A percentile compares a stretch with the other conserved stretches of the same genome.
These are phyloP conservation scores for Hanseniaspora singularis DNA, from an alignment of 805 yeast species.

Conservation along the genomic window DNA sequence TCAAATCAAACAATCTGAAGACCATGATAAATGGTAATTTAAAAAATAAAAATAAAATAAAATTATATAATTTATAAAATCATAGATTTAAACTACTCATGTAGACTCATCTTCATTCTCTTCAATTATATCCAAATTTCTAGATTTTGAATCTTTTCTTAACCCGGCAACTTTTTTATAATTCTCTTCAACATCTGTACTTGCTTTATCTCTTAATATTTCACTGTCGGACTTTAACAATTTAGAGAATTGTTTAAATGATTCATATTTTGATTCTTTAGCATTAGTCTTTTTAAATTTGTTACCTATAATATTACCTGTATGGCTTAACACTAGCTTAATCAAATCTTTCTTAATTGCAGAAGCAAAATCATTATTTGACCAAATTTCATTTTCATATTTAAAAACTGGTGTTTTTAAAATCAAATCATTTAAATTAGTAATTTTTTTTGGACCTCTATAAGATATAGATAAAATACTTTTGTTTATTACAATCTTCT, in stretches of 20 bases:
- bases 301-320: constrained; percentile 51
- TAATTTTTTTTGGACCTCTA: constrained; percentile 47
- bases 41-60: too few species aligned
- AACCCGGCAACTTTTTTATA: too few species aligned
- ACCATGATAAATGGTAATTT: not conserved
- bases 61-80: too few species aligned
- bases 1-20: not conserved
- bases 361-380: constrained; percentile 42
- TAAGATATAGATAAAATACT: constrained; percentile 52
- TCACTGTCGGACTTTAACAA: constrained; percentile 13
- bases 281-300: constrained; percentile 38
- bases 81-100: too few species aligned
- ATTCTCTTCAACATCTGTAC: not conserved
- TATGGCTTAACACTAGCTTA: constrained; percentile 42
- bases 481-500: constrained; percentile 38
- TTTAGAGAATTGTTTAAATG: constrained; percentile 16
- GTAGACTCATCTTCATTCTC: too few species aligned
- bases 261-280: constrained; percentile 21
- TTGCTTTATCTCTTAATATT: not conserved
- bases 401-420: constrained; percentile 40
- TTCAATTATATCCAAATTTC: too few species aligned
- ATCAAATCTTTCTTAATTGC: constrained; percentile 46
- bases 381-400: constrained; percentile 44
- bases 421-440: constrained; percentile 46
- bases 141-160: too few species aligned